Percentiles rank a stretch among this genome's conserved stretches.
Conservation (phyloP, 1,139 yeast genomes). For the Geotrichum carabidarum region DNA sequence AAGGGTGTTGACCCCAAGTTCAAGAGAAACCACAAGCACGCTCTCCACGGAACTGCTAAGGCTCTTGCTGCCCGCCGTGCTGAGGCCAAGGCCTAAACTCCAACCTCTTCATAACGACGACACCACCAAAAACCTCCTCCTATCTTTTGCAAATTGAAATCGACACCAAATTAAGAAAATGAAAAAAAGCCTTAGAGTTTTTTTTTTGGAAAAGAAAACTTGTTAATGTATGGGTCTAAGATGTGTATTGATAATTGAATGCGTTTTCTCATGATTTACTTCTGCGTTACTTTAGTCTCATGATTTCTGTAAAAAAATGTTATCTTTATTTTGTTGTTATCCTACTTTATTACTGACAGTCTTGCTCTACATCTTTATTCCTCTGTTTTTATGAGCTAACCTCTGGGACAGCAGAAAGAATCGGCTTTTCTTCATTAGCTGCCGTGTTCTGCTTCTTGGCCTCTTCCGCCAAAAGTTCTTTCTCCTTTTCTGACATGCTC, state of each 20-base stretch:
- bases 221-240: not conserved
- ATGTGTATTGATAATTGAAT: not conserved
- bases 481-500: not conserved
- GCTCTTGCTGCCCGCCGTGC: conserved; percentile 56
- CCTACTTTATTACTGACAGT: too few relatives aligned
- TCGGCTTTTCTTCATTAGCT: not conserved
- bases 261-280: not conserved
- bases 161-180: not conserved
- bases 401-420: not conserved
- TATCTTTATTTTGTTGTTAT: too few relatives aligned
- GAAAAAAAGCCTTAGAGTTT: not conserved
- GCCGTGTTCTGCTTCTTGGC: not conserved
- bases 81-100: conserved; percentile 16
- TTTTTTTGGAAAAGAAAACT: not conserved
- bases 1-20: conserved; percentile 99
- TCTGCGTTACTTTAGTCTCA: not conserved
- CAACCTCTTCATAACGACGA: not conserved
- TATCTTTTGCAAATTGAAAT: too few relatives aligned
- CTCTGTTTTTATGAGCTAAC: not conserved
- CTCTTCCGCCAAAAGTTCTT: not conserved
- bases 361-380: not conserved
- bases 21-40: conserved; percentile 97
- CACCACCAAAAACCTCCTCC: too few relatives aligned
- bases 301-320: not conserved
- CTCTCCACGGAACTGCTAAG: conserved; percentile 95